These are phyloP conservation scores for Endogone sp. DNA, from an alignment of 192 early-diverging fungal genomes.

Conservation along the genomic window DNA sequence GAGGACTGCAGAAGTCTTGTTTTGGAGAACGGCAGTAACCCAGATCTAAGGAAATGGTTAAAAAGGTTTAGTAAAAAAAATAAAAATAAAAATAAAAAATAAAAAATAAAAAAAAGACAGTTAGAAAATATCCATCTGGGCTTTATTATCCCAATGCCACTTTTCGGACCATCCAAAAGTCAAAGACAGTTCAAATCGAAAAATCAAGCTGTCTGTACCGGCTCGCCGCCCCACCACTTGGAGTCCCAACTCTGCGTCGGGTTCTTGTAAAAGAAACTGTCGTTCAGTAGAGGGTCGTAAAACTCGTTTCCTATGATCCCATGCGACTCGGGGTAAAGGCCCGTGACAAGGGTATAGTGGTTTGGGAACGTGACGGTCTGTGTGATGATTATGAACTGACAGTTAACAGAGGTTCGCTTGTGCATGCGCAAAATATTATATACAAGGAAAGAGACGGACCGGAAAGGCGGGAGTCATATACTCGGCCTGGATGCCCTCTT, in stretches of 20 bases:
- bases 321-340: slow-evolving; percentile 89
- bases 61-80: no score
- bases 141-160: no score
- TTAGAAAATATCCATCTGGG: slow-evolving; percentile 1
- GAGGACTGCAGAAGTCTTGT: slow-evolving; percentile 62
- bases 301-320: slow-evolving; percentile 89
- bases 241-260: slow-evolving; percentile 51
- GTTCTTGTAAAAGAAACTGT: slow-evolving; percentile 77
- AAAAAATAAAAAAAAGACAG: slow-evolving; percentile 17
- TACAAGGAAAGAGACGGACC: slow-evolving; percentile 14
- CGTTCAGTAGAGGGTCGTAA: slow-evolving; percentile 66
- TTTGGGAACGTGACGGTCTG: slow-evolving; percentile 86
- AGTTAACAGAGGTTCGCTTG: not conserved
- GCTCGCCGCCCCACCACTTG: slow-evolving; percentile 90
- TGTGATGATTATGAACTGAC: not conserved
- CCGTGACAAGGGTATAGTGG: slow-evolving; percentile 88
- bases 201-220: slow-evolving; percentile 54
- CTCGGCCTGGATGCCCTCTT: slow-evolving; percentile 46
- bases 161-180: not conserved
- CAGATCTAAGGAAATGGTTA: slow-evolving; percentile 55
- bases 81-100: slow-evolving; percentile 10
- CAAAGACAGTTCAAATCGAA: no score
- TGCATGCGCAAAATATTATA: not conserved
- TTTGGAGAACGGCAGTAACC: slow-evolving; percentile 78
- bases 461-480: slow-evolving; percentile 73